Evolutionary conservation across 176 grass and related monocot genomes (phyloP), one percentile per base, ranked within the genome.

Genomic region (Avena sativa): DNA sequence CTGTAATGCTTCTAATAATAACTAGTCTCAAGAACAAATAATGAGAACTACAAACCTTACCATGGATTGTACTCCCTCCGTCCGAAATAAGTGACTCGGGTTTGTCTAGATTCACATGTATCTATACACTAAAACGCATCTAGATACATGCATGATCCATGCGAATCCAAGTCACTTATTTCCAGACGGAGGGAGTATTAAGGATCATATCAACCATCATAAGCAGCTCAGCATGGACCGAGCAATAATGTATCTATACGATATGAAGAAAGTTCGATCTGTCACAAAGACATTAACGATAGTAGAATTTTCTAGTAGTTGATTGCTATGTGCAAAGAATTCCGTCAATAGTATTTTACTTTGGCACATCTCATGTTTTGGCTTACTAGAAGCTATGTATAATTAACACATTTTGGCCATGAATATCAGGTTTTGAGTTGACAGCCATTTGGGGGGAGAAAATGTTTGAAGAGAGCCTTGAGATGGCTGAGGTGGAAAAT

Each of bases 401-500:
- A 25, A 64, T 36, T 79, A 81, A 87, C 68, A 3, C 76, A 83
- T 84, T 65, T 65, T 64, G 25, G 14, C 64, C 4, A 67, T 67
- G 26, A 32, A 66, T 82, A 59, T 26, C 79, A 98, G 96, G 93
- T 87, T 98, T 98, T 88, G 87, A 96, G 53, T 85, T 98, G 87
- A 89, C 87, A 69, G 70, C 92, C 26, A 91, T 94, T 85, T 98
- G 93, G 96, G 81, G 74, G 67, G 91, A 86, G 82, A 95, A 84
- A 83, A 85, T 71, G 25, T 94, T 98, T 92, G 93, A 98, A 87
- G 92, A 91, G 84, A 96, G 92, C 81, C 88, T 89, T 89, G 96
- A 96, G 91, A 98, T 98, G 96, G 96, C 93, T 56, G 96, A 98
- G 84, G 89, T 98, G 76, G 96, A 98, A 95, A 98, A 96, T 59